Evolutionary conservation across 805 yeast species (phyloP).

Genomic region (Candida jianshihensis): DNA sequence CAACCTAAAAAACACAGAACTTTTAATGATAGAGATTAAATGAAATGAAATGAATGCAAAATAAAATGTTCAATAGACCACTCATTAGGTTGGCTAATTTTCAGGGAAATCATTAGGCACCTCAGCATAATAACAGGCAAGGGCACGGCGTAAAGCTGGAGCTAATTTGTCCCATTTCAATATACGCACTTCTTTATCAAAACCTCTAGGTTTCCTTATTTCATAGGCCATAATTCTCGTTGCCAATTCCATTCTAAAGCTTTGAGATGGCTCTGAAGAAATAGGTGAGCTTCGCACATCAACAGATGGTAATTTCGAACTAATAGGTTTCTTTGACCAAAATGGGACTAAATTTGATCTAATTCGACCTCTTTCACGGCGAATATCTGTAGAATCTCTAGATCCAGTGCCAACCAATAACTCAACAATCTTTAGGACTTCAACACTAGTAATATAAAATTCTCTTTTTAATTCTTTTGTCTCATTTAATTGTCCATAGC

Average conservation of each 20-base stretch:
- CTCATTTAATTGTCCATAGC: slow-evolving; percentile 22
- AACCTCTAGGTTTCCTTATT: slow-evolving; percentile 57
- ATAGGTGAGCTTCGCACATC: slow-evolving; percentile 10
- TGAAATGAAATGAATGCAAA: no score
- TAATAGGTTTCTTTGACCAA: slow-evolving; percentile 56
- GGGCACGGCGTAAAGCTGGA: slow-evolving; percentile 55
- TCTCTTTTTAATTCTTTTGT: slow-evolving; percentile 7
- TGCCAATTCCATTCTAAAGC: slow-evolving; percentile 47
- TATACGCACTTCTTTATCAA: slow-evolving; percentile 61
- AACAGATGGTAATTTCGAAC: slow-evolving; percentile 27
- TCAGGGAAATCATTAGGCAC: slow-evolving; percentile 30
- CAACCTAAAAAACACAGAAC: no score
- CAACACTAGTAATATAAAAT: slow-evolving; percentile 56
- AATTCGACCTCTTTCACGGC: slow-evolving; percentile 60
- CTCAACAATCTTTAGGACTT: slow-evolving; percentile 60
- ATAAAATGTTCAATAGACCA: no score
- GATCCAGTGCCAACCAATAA: slow-evolving; percentile 45
- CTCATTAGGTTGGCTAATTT: no score
- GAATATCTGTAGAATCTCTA: slow-evolving; percentile 41
- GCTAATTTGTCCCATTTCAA: slow-evolving; percentile 52
- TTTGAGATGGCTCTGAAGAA: slow-evolving; percentile 20
- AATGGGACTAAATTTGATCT: slow-evolving; percentile 61
- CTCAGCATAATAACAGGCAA: slow-evolving; percentile 59
- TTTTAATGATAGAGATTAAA: no score
- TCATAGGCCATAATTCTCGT: slow-evolving; percentile 60